Percentiles rank a stretch among this genome's conserved stretches.
These are phyloP conservation scores for Phialemonium atrogriseum DNA, from an alignment of 2,329 filamentous ascomycete species.

Conservation along the genomic window DNA sequence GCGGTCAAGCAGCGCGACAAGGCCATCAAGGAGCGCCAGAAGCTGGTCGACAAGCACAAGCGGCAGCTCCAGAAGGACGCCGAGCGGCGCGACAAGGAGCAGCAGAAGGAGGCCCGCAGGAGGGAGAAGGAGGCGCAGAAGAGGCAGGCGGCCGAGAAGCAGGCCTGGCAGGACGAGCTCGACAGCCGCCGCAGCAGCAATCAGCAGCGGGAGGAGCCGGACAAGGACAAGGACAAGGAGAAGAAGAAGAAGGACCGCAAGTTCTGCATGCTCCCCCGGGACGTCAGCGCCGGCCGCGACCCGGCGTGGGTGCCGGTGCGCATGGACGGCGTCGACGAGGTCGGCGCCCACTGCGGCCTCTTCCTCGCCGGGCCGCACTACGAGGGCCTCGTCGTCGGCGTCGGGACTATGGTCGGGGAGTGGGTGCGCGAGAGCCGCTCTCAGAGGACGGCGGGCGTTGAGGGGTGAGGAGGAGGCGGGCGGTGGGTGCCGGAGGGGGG, in stretches of 20 bases:
- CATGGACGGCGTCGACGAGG: conserved; percentile 79
- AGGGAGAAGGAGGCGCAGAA: conserved; percentile 18
- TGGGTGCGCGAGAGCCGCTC: conserved; percentile 69
- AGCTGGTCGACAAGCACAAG: conserved; percentile 46
- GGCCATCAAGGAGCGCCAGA: conserved; percentile 53
- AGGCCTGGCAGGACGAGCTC: conserved; percentile 21
- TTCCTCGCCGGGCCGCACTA: conserved; percentile 70
- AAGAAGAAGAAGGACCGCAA: conserved; percentile 50
- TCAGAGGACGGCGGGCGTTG: conserved; percentile 29
- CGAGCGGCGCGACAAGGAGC: conserved; percentile 31
- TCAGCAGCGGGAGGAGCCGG: conserved; percentile 19
- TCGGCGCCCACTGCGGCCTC: conserved; percentile 74
- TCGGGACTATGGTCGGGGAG: conserved; percentile 54
- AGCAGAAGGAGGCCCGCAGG: conserved; percentile 19
- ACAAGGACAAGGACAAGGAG: conserved; percentile 15
- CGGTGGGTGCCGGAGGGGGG: too few relatives aligned
- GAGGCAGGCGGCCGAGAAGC: conserved; percentile 16
- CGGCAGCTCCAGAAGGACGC: conserved; percentile 34
- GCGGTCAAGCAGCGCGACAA: conserved; percentile 59
- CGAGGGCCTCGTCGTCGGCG: conserved; percentile 67
- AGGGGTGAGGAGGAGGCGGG: conserved; percentile 12
- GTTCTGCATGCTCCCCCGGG: conserved; percentile 67
- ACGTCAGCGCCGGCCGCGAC: conserved; percentile 49
- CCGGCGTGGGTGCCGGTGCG: conserved; percentile 68
- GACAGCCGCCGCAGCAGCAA: conserved; percentile 15